Evolutionary conservation across 2,329 filamentous ascomycete genomes (phyloP).

Genomic region (Fonsecaea monophora): DNA sequence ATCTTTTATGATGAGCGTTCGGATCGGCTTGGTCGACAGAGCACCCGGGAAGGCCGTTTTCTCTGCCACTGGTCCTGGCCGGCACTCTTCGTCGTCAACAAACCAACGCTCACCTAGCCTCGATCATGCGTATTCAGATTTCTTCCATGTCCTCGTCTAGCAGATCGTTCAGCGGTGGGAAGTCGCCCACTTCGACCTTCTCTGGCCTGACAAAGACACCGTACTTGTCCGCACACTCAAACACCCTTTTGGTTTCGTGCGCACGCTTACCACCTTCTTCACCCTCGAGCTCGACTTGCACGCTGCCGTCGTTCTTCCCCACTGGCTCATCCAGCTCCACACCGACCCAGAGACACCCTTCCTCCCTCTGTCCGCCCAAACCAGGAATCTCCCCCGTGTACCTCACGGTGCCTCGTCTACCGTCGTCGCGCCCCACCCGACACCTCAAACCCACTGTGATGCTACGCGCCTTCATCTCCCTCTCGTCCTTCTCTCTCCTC

Average conservation of each 20-base stretch:
- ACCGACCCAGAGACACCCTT: constrained; percentile 40
- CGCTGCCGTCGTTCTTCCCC: constrained; percentile 68
- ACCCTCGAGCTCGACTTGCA: constrained; percentile 45
- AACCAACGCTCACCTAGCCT: too few relatives aligned
- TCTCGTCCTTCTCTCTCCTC: constrained; percentile 63
- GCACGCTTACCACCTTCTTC: constrained; percentile 11
- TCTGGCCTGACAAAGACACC: constrained; percentile 69
- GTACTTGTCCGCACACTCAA: constrained; percentile 58
- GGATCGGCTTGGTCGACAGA: too few relatives aligned
- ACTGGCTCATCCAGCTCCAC: constrained; percentile 68
- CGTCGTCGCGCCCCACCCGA: constrained; percentile 71
- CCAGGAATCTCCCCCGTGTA: constrained; percentile 48
- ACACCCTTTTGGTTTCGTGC: constrained; percentile 55
- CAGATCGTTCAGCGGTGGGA: constrained; percentile 62
- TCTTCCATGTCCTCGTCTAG: constrained; percentile 63
- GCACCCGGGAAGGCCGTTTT: too few relatives aligned
- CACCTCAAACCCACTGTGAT: constrained; percentile 69
- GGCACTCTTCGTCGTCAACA: background rate
- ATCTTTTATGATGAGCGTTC: too few relatives aligned
- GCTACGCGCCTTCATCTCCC: constrained; percentile 72
- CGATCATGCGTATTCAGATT: constrained; percentile 46
- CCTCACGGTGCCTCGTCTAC: constrained; percentile 66
- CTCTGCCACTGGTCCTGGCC: background rate
- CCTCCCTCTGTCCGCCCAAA: constrained; percentile 37
- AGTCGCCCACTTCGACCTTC: constrained; percentile 65